A percentile compares a stretch with the other conserved stretches of the same genome.
Conservation (phyloP, 2,329 filamentous ascomycete genomes). For the Tolypocladium inflatum region DNA sequence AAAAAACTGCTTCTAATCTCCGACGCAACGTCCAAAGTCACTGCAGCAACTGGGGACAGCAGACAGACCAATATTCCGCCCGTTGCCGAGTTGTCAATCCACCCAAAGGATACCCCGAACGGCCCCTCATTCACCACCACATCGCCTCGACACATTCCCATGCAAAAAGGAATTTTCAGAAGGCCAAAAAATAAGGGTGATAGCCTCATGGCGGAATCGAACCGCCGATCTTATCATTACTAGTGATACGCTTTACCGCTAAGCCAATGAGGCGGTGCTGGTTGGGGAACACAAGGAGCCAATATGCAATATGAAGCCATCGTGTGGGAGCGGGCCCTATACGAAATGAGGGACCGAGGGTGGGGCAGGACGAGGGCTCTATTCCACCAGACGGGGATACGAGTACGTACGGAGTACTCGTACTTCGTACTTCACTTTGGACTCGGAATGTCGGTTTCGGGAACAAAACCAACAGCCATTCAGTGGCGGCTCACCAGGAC, state of each 20-base stretch:
- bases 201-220: conserved; percentile 24
- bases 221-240: conserved; percentile 26
- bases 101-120: not conserved
- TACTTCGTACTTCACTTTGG: not conserved
- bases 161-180: not conserved
- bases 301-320: conserved; percentile 2
- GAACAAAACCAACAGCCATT: not conserved
- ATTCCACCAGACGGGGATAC: not conserved
- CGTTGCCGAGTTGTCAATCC: not conserved
- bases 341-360: not conserved
- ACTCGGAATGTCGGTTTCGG: too few relatives aligned
- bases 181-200: not conserved
- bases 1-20: not conserved
- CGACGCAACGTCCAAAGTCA: not conserved
- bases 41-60: not conserved
- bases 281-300: rapidly evolving
- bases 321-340: not conserved
- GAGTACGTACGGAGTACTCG: too few relatives aligned
- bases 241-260: conserved; percentile 27
- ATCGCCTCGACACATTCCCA: not conserved
- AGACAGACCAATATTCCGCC: not conserved
- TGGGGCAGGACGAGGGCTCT: not conserved
- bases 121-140: not conserved
- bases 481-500: not conserved
- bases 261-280: conserved; percentile 19